A percentile compares a stretch with the other conserved stretches of the same genome.
phyloP scores from a whole-genome alignment of 179 eudicot genomes.

The Drosera spatulata region DNA sequence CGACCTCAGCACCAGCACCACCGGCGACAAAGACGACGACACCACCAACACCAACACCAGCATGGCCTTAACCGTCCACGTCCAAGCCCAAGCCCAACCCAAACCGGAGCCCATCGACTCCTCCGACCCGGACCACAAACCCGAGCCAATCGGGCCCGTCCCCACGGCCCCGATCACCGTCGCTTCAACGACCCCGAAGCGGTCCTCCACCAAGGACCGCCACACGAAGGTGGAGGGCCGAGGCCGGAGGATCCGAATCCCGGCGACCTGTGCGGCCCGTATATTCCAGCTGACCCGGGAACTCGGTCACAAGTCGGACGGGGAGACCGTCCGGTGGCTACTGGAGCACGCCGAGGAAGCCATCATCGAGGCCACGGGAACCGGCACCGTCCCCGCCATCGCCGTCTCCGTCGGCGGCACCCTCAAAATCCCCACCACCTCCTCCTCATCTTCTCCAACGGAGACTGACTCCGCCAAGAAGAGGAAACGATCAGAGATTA shows the following conservation, averaged over 20 bases:
- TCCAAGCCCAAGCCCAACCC: too few relatives aligned
- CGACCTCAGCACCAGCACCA: too few relatives aligned
- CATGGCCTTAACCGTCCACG: too few relatives aligned
- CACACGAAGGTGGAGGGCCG: constrained; percentile 17
- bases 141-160: too few relatives aligned
- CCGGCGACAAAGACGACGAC: too few relatives aligned
- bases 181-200: background rate
- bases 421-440: constrained; percentile 21
- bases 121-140: too few relatives aligned
- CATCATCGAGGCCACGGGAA: constrained; percentile 31
- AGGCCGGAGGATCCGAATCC: constrained; percentile 28
- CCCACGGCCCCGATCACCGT: background rate
- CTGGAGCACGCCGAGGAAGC: constrained; percentile 33
- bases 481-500: constrained; percentile 8
- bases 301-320: too few relatives aligned
- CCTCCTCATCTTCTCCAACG: constrained; percentile 3
- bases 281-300: constrained; percentile 20
- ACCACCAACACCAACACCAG: too few relatives aligned
- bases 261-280: constrained; percentile 38
- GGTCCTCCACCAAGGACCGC: constrained; percentile 29
- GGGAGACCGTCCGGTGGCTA: constrained; percentile 28
- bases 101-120: too few relatives aligned
- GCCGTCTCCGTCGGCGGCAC: constrained; percentile 30
- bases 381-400: constrained; percentile 38
- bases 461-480: constrained; percentile 6